Conservation (phyloP, 495 filamentous ascomycete species). For the Letharia lupina region DNA sequence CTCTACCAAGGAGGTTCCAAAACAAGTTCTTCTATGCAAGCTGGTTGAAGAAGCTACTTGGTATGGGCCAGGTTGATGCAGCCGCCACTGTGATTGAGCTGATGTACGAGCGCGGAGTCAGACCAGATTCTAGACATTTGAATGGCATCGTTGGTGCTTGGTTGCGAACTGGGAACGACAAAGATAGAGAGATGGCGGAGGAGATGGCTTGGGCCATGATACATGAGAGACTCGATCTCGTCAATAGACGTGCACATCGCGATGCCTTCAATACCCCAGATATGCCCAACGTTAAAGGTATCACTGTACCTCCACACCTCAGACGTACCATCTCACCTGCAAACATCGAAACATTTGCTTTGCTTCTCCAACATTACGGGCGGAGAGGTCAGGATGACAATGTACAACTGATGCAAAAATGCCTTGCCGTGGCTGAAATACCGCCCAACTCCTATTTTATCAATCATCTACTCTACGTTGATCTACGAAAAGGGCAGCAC, state of each 20-base stretch:
- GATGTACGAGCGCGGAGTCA: slow-evolving; percentile 57
- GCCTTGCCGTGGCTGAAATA: slow-evolving; percentile 51
- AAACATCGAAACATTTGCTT: slow-evolving; percentile 66
- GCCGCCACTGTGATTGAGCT: slow-evolving; percentile 58
- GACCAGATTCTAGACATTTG: slow-evolving; percentile 57
- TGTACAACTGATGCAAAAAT: slow-evolving; percentile 49
- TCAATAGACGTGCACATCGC: slow-evolving; percentile 35
- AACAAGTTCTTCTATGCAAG: slow-evolving; percentile 75
- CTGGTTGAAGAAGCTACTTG: slow-evolving; percentile 74
- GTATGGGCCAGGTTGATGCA: slow-evolving; percentile 59
- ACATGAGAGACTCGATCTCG: slow-evolving; percentile 51
- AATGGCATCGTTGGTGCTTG: slow-evolving; percentile 71
- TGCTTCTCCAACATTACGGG: slow-evolving; percentile 64
- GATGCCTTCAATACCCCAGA: neutral
- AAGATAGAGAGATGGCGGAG: slow-evolving; percentile 54
- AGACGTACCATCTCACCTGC: slow-evolving; percentile 45
- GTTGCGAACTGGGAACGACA: slow-evolving; percentile 50
- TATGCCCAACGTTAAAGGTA: slow-evolving; percentile 17
- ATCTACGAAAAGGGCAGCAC: slow-evolving; percentile 45
- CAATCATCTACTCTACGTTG: slow-evolving; percentile 62
- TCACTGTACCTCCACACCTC: slow-evolving; percentile 32
- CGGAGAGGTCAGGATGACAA: slow-evolving; percentile 48
- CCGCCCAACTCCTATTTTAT: slow-evolving; percentile 60
- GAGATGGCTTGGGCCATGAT: slow-evolving; percentile 72
- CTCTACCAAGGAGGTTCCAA: slow-evolving; percentile 53